Evolutionary conservation across 2,329 filamentous ascomycete genomes (phyloP), one percentile per base, ranked within the genome.

Genomic region (Podosphaera aphanis): DNA sequence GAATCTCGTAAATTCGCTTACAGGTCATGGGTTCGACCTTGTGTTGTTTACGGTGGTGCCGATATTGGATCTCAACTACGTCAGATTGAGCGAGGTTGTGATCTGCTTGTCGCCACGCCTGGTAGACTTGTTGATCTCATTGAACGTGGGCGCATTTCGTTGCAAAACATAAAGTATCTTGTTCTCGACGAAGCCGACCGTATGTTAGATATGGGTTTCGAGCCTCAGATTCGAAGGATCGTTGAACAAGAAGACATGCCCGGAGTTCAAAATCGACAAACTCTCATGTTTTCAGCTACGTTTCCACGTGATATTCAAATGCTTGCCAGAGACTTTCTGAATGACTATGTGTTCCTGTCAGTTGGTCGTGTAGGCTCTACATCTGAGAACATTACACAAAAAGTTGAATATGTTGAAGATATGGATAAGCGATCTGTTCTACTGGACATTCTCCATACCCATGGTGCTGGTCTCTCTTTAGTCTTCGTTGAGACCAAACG

Each of bases 121-220:
- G 90, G 90, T 66, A 83, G 90, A 77, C 74, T 98, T 54, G 86
- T 95, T 60, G 90, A 98, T 64, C 71, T 98, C 66, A 92, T 98
- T 61, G 90, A 95, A 73, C 84, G 90, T 71, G 90, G 90, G 60
- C 84, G 88, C 61, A 95, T 98, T 63, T 95, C 90, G 39, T 79
- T 98, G 47, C 76, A 79, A 65, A 94, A 93, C 73, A 98, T 98
- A 74, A 95, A 94, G 72, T 98, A 98, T 63, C 75, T 98, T 51
- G 84, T 98, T 57, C 83, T 98, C 46, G 90, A 98, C 58, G 90
- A 98, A 75, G 90, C 90, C 64, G 90, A 98, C 70, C 90, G 90
- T 64, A 98, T 98, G 90, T 73, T 98, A 73, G 90, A 98, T 74
- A 98, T 98, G 90, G 90, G 90, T 90, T 98, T 98, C 73, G 90